Base-by-base conservation (phyloP, 177 flowering plant species). In the Vitis hybrid region DNA sequence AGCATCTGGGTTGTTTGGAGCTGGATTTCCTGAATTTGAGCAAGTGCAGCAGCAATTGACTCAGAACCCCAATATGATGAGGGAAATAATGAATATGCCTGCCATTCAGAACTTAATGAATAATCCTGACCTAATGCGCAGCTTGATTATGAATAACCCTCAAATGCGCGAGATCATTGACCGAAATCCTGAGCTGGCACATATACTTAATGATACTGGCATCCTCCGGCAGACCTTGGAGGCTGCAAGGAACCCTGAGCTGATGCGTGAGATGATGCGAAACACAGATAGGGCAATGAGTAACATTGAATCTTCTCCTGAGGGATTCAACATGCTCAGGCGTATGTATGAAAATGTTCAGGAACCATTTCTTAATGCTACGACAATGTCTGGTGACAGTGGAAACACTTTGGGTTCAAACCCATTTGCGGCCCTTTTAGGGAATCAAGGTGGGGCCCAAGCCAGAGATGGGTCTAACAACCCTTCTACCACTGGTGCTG, bases 341-440 rank as follows among this genome's bases (percentile, higher is more conserved):
- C 96, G 99, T 60, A 93, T 96, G 99, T 96, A 96, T 79, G 99
- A 96, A 82, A 96, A 86, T 86, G 99, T 96, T 63, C 99, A 96
- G 78, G 99, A 96, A 72, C 99, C 99, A 58, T 86, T 93, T 60
- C 70, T 93, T 64, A 93, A 93, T 82, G 98, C 98, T 23, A 89
- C 97, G 15, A 83, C 97, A 17, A 84, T 85, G 85, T 82, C 88
- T 75, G 94, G 91, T 40, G 89, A 84, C 32, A 49, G 73, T 50
- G 93, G 89, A 76, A 85, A 77, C 80, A 86, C 80, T 78, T 15
- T 61, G 30, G 83, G 76, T 23, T 75, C 92, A 56, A 95, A 95
- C 74, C 99, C 96, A 6, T 90, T 95, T 78, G 90, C 97, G 23
- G 88, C 97, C 56, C 90, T 93, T 63, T 74, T 92, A 75, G 94